These are phyloP conservation scores for Blastomyces silverae DNA, from an alignment of 2,329 filamentous ascomycete species.

Conservation along the genomic window DNA sequence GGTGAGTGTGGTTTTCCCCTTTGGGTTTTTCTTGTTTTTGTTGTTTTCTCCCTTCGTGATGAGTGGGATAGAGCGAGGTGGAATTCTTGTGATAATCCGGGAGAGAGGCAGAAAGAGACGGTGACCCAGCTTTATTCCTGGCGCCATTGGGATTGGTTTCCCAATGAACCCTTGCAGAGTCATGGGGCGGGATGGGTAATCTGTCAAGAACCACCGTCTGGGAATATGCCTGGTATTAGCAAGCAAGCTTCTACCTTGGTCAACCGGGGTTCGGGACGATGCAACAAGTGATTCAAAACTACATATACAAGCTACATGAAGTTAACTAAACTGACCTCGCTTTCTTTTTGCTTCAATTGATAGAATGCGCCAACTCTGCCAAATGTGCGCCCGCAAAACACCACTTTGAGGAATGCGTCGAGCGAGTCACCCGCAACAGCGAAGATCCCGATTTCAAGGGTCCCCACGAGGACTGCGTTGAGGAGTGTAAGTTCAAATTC, in stretches of 20 bases:
- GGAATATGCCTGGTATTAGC: neutral
- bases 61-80: neutral
- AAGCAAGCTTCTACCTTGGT: neutral
- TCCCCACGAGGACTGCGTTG: conserved; percentile 88
- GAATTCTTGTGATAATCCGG: neutral
- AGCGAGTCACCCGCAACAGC: conserved; percentile 68
- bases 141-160: neutral
- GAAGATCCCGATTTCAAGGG: conserved; percentile 65
- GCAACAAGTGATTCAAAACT: neutral
- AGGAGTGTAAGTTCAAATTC: conserved; percentile 74
- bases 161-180: neutral
- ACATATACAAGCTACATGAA: neutral
- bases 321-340: neutral
- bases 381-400: conserved; percentile 86
- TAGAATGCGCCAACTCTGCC: conserved; percentile 84
- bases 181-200: neutral
- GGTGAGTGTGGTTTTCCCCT: conserved; percentile 55
- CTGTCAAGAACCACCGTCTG: neutral
- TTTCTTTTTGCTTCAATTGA: conserved; percentile 5
- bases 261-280: neutral
- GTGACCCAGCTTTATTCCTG: neutral
- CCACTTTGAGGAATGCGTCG: conserved; percentile 96
- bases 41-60: neutral
- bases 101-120: neutral
- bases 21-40: neutral